These are phyloP conservation scores for Fraxinus albicans DNA, from an alignment of 305 asterid species.

Conservation along the genomic window DNA sequence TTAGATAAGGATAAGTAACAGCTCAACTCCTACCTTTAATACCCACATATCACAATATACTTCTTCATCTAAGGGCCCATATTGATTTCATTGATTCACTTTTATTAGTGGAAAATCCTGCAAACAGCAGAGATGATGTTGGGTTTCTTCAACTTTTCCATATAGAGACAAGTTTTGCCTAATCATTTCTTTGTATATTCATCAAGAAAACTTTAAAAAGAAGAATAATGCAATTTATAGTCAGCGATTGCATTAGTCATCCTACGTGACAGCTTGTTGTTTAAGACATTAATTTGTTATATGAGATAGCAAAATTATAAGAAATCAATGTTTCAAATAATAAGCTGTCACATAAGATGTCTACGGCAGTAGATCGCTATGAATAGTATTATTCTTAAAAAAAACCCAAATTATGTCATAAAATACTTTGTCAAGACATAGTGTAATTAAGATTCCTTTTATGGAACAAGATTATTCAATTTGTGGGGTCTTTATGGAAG, in stretches of 20 bases:
- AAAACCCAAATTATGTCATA: background rate
- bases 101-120: constrained; percentile 20
- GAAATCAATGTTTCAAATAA: too few species aligned
- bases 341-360: too few species aligned
- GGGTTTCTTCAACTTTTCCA: constrained; percentile 4
- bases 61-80: constrained; percentile 3
- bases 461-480: background rate
- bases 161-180: background rate
- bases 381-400: too few species aligned
- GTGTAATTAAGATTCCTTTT: background rate
- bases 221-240: too few species aligned
- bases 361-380: too few species aligned
- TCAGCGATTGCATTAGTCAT: too few species aligned
- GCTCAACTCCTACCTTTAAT: background rate
- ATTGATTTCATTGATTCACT: constrained; percentile 14
- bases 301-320: too few species aligned
- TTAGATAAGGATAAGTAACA: background rate
- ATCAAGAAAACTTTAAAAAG: background rate
- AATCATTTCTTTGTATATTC: background rate
- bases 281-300: too few species aligned
- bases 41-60: background rate
- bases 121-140: constrained; percentile 25
- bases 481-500: background rate
- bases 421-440: background rate
- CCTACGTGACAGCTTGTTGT: too few species aligned